phyloP scores from a whole-genome alignment of 2,329 filamentous ascomycete genomes.

The Dothidotthia symphoricarpi region DNA sequence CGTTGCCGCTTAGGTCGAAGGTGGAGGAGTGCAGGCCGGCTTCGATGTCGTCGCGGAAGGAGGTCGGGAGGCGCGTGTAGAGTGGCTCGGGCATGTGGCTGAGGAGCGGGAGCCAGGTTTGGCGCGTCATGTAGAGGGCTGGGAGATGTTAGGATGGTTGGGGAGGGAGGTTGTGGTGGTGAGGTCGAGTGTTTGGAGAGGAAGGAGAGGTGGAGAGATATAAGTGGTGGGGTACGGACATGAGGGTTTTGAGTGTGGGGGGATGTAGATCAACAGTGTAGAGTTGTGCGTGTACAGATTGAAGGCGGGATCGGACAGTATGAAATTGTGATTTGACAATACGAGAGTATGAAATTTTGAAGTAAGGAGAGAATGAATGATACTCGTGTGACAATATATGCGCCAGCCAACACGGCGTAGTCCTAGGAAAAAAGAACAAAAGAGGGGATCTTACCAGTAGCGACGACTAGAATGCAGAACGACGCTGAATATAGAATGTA shows the following conservation, averaged over 20 bases:
- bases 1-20: slow-evolving; percentile 80
- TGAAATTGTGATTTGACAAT: too few relatives aligned
- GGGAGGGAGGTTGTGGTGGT: slow-evolving; percentile 1
- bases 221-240: not conserved
- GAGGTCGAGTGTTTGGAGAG: slow-evolving; percentile 8
- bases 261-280: not conserved
- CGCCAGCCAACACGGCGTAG: too few relatives aligned
- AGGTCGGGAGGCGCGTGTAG: slow-evolving; percentile 74
- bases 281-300: too few relatives aligned
- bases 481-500: slow-evolving; percentile 78
- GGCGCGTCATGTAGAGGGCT: slow-evolving; percentile 78
- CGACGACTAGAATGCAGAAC: slow-evolving; percentile 67
- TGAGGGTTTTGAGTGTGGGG: not conserved
- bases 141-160: slow-evolving; percentile 13
- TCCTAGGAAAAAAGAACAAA: too few relatives aligned
- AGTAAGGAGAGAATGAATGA: not conserved
- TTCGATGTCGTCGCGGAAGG: slow-evolving; percentile 82
- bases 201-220: too few relatives aligned
- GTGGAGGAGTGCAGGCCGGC: slow-evolving; percentile 77
- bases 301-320: too few relatives aligned
- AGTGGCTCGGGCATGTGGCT: slow-evolving; percentile 57
- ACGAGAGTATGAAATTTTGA: too few relatives aligned
- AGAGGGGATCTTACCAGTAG: slow-evolving; percentile 57
- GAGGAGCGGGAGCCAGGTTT: slow-evolving; percentile 70
- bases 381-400: too few relatives aligned